Evolutionary conservation across 768 basidiomycete species (phyloP), one percentile per base, ranked within the genome.

Genomic region (Boletus barrowsii): DNA sequence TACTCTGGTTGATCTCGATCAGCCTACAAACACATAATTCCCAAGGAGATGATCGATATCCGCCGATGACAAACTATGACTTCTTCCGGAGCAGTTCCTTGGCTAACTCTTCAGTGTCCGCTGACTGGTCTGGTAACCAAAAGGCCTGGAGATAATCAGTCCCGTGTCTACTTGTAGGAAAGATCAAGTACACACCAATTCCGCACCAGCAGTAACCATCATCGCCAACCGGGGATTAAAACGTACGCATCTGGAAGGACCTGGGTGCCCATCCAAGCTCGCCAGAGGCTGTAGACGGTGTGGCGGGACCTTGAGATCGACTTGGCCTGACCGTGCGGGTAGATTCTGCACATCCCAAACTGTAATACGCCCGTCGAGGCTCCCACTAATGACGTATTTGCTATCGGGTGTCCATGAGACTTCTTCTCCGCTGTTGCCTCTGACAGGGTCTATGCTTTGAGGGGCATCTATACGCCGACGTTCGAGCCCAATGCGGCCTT

Each of bases 331-430:
- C 55, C 76, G 73, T 53, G 73, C 37, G 30, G 82, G 83, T 52
- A 90, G 68, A 59, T 78, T 79, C 60, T 88, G 79, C 37, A 90
- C 75, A 62, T 98, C 94, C 95, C 95, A 99, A 18, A 96, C 73
- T 44, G 80, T 69, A n/a, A 98, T 75, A 61, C 81, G 84, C 42
- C 97, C 97, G 65, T 95, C 86, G 30, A 89, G 77, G 65, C 86
- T 87, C 49, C 97, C 97, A 20, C 90, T 81, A 6, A 97, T 70
- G 41, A 98, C 79, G 63, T 81, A 99, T 69, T 90, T 90, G 70
- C 93, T 93, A 69, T 99, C 96, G 0, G 93, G 90, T 3, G 91
- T 94, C 92, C 93, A 98, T 11, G 82, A 81, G 5, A 95, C 88
- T 73, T 98, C 97, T 68, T 98, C 93, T 13, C 95, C 92, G 55